Base-by-base conservation (phyloP, 768 basidiomycete genomes). In the Tylopilus balloui region DNA sequence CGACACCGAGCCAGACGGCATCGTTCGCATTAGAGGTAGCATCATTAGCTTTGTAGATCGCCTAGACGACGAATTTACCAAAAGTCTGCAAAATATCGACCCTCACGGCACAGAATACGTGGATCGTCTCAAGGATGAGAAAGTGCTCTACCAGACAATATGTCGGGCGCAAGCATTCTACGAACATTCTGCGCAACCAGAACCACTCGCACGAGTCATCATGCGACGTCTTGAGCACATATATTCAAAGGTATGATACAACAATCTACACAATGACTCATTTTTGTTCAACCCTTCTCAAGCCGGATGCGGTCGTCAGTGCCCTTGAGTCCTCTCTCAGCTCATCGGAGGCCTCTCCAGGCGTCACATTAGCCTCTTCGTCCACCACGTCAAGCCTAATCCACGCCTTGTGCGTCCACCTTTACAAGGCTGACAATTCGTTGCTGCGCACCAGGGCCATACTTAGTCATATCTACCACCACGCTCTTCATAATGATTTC, bases 21-120 rank as follows among this genome's bases (percentile, higher is more conserved):
- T 85, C 38, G 92, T 98, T 50, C 79, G 83, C 51, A 87, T 99
- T 51, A 86, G 95, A 44, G 96, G 96, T 36, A 95, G 89, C 63
- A 82, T 99, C 67, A 95, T 98, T 69, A 91, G 90, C 63, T 91
- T 96, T 58, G 81, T 99, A 40, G 96, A 99, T 67, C 85, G 94
- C 45, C 71, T 99, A 40, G 96, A 98, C 65, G 96, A 98, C 59
- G 96, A 99, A 71, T 99, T 99, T 67, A 97, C 93, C 37, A 89
- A 89, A 63, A 93, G 91, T 60, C 71, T 99, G 28, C 96, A 98
- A 79, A 92, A 97, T 63, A 92, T 96, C 55, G 96, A 99, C 61
- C 95, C 96, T 8, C 96, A 99, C 65, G 93, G 96, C 2, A 92
- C 89, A n/a, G 96, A 99, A 68, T 99, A 99, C 64, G 88, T 99